Conservation (phyloP, 371 early-diverging fungal genomes). For the Mortierella sp. region DNA sequence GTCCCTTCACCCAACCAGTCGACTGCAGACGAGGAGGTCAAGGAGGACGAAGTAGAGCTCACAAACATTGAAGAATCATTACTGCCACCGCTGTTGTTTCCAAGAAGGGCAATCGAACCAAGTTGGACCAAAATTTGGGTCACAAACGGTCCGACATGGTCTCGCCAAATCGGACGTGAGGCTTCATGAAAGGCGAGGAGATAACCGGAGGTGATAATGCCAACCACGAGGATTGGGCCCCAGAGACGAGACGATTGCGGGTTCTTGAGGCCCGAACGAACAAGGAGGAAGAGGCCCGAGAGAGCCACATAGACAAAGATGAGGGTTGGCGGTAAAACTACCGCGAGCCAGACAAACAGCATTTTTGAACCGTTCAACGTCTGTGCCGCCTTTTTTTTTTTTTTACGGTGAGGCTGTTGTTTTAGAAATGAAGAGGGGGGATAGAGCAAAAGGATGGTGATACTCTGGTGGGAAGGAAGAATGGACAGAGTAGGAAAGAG, state of each 20-base stretch:
- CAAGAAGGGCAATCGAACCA: constrained; percentile 24
- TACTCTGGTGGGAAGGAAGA: not conserved
- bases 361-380: constrained; percentile 7
- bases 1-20: constrained; percentile 39
- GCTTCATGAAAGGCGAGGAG: constrained; percentile 45
- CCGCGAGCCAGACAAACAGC: constrained; percentile 47
- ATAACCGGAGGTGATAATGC: constrained; percentile 40
- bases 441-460: not conserved
- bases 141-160: constrained; percentile 31
- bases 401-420: constrained; percentile 1
- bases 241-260: constrained; percentile 29
- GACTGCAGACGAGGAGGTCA: no score
- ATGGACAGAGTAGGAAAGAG: constrained; percentile 3
- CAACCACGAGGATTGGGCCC: constrained; percentile 20
- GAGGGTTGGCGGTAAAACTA: constrained; percentile 44
- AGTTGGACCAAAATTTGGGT: constrained; percentile 40
- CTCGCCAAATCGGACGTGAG: constrained; percentile 39
- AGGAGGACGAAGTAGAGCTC: no score
- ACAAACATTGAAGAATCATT: no score
- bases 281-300: constrained; percentile 37
- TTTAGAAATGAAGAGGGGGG: not conserved
- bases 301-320: constrained; percentile 46
- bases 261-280: constrained; percentile 41
- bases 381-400: not conserved
- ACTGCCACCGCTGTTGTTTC: no score